Conservation (phyloP, 2,329 filamentous ascomycete genomes). For the Aspergillus ibericus region DNA sequence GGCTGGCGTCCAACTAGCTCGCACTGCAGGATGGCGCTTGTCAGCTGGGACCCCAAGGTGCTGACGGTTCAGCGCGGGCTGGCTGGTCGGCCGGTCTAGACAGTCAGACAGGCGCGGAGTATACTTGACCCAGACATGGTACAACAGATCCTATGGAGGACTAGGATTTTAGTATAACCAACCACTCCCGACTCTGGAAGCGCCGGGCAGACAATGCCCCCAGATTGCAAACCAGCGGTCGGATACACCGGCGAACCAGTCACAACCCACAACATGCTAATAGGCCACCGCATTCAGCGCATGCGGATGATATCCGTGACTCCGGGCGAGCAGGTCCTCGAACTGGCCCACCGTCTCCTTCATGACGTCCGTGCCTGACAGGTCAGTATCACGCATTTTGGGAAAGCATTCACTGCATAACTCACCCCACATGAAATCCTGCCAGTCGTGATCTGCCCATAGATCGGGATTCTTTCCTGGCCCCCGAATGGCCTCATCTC, state of each 20-base stretch:
- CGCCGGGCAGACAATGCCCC: too few relatives aligned
- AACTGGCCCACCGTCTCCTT: background rate
- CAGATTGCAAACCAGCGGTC: background rate
- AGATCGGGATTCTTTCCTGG: background rate
- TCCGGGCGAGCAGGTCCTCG: background rate
- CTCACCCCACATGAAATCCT: background rate
- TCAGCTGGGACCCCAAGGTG: background rate
- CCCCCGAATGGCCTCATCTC: background rate
- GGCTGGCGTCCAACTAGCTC: too few relatives aligned
- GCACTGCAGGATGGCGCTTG: too few relatives aligned
- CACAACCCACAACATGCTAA: background rate
- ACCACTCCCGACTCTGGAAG: too few relatives aligned
- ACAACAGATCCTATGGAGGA: too few relatives aligned
- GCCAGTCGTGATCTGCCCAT: background rate
- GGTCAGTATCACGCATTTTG: background rate
- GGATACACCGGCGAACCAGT: background rate
- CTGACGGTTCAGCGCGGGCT: background rate
- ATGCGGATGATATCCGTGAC: background rate
- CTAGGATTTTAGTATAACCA: too few relatives aligned
- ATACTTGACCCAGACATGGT: too few relatives aligned
- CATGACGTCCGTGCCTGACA: slow-evolving; percentile 1
- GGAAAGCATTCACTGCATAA: background rate
- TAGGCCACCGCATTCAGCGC: background rate
- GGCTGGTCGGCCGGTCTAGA: background rate
- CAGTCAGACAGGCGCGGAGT: too few relatives aligned